Conservation (phyloP, 1,139 yeast genomes). For the Saccharomyces hybrid region DNA sequence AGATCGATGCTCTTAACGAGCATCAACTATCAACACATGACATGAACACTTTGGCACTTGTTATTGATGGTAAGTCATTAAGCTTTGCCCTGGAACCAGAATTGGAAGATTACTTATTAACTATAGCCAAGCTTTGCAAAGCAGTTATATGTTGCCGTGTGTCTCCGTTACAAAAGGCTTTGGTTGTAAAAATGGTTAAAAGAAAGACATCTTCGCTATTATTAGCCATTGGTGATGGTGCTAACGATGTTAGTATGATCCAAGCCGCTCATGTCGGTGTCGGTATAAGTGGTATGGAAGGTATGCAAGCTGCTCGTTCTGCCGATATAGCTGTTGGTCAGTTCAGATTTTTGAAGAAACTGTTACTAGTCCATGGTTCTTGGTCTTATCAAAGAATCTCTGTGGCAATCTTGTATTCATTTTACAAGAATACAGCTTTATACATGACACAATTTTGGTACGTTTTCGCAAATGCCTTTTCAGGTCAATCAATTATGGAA, state of each 20-base stretch:
- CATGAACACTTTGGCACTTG: conserved; percentile 74
- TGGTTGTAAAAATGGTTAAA: conserved; percentile 87
- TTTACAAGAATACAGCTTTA: conserved; percentile 88
- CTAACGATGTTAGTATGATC: conserved; percentile 97
- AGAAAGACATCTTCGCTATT: conserved; percentile 70
- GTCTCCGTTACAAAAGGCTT: conserved; percentile 93
- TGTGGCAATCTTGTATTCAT: conserved; percentile 85
- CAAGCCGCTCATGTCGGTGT: conserved; percentile 99
- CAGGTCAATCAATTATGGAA: conserved; percentile 93
- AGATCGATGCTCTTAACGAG: conserved; percentile 64
- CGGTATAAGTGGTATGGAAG: conserved; percentile 98
- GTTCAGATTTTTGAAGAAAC: conserved; percentile 73
- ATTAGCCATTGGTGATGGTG: conserved; percentile 96
- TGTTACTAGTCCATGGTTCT: conserved; percentile 87
- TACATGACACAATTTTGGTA: conserved; percentile 99
- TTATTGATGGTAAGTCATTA: conserved; percentile 90
- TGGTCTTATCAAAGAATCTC: conserved; percentile 97
- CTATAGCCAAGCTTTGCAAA: conserved; percentile 78
- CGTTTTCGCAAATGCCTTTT: conserved; percentile 83
- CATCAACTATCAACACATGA: conserved; percentile 61
- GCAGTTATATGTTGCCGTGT: conserved; percentile 97
- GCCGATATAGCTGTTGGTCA: conserved; percentile 98
- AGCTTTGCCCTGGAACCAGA: conserved; percentile 77
- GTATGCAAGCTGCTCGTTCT: conserved; percentile 97
- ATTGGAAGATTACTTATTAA: conserved; percentile 69